These are phyloP conservation scores for Rheum nobile DNA, from an alignment of 148 eudicot species.

Conservation along the genomic window DNA sequence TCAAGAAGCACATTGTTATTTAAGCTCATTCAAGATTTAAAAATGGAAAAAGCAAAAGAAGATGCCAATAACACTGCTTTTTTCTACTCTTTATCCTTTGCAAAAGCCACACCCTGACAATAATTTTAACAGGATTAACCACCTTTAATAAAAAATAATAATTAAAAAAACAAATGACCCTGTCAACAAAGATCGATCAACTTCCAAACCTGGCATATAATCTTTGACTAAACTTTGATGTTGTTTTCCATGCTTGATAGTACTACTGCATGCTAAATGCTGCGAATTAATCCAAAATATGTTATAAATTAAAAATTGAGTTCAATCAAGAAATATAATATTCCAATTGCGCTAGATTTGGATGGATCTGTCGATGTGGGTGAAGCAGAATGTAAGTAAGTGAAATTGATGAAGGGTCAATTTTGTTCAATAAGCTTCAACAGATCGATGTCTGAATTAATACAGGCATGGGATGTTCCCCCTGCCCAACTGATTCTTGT, in stretches of 20 bases:
- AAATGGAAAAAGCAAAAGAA: background rate
- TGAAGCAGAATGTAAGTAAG: background rate
- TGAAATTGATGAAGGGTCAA: conserved; percentile 1
- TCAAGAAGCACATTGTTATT: conserved; percentile 4
- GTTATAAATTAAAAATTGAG: background rate
- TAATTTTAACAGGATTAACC: conserved; percentile 1
- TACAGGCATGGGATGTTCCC: conserved; percentile 3
- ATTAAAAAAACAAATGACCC: background rate
- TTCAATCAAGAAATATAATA: background rate
- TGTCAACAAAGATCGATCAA: background rate
- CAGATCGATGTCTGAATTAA: background rate
- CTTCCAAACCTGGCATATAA: background rate
- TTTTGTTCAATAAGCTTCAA: background rate
- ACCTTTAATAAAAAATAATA: background rate
- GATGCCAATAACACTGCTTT: conserved; percentile 4
- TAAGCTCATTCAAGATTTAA: background rate
- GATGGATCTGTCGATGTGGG: background rate
- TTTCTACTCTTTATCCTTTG: conserved; percentile 2
- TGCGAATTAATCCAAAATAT: background rate
- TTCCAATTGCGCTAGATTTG: background rate
- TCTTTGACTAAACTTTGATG: conserved; percentile 1
- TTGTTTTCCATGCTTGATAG: background rate
- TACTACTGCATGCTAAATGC: background rate
- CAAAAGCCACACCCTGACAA: conserved; percentile 2
- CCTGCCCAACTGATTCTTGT: conserved; percentile 5